Evolutionary conservation across 345 rosid species (phyloP), one percentile per base, ranked within the genome.

Genomic region (Eucalyptus lansdowneana): DNA sequence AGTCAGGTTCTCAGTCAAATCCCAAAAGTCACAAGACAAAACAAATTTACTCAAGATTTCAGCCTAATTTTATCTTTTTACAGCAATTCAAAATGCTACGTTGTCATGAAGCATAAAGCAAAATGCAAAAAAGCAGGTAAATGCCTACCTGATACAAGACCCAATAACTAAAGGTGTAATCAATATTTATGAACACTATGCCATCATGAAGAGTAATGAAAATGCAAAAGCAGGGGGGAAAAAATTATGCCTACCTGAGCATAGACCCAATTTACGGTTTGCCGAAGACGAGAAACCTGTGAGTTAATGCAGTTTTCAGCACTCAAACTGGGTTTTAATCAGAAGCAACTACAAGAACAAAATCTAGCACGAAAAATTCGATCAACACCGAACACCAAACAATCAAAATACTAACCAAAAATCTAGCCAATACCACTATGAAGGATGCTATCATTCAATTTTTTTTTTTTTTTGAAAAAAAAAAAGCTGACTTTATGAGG

Each of bases 211-310:
- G 16, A 21, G 14, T 21, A 76, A 40, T 40, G 47, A 40, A 37
- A 76, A 76, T 10, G 27, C 27, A 11, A 76, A 76, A 40, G 85
- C 29, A 76, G 15, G 47, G 42, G 24, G 37, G 1, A 1, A 76
- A 19, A 37, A 21, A 76, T 21, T 76, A 40, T 76, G 5, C 85
- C 85, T 92, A 96, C 99, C 98, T 95, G 98, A 56, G 92, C 49
- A 92, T 92, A 95, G 88, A 96, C 91, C 98, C 95, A 97, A 94
- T 94, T 96, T 89, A 94, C 94, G 87, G 97, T 94, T 92, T 96
- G 93, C 89, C 97, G 97, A 91, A 97, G 95, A 94, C 93, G 97
- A 88, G 93, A 91, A 90, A 94, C 97, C 99, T 96, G 98, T 87
- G 93, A 91, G 94, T 91, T 91, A 92, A 87, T 88, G 93, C 65